These are phyloP conservation scores for Eleusine indica DNA, from an alignment of 176 grass and related monocot species.

Conservation along the genomic window DNA sequence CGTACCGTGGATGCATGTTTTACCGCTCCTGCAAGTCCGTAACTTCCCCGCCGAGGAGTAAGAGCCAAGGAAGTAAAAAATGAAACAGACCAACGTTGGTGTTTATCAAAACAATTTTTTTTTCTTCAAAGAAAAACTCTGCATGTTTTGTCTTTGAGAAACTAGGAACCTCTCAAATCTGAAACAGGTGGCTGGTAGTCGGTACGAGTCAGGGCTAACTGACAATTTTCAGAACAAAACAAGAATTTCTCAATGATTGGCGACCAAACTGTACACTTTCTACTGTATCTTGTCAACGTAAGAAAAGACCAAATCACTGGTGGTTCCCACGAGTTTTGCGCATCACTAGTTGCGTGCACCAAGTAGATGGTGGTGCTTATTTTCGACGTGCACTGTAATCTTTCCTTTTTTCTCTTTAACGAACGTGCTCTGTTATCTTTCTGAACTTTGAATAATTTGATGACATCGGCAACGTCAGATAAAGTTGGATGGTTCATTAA, in stretches of 20 bases:
- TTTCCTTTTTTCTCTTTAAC: background rate
- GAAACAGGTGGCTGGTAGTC: background rate
- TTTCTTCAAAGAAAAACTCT: background rate
- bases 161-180: background rate
- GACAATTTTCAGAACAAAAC: constrained; percentile 2
- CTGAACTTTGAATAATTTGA: background rate
- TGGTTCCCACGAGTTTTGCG: background rate
- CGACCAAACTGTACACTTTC: constrained; percentile 5
- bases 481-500: background rate
- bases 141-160: background rate
- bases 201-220: background rate
- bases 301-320: constrained; percentile 37
- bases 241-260: background rate
- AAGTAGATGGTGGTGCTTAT: background rate
- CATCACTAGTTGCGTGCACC: background rate
- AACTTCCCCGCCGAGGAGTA: constrained; percentile 29
- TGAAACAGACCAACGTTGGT: background rate
- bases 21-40: background rate
- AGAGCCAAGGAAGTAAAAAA: background rate
- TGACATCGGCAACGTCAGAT: background rate
- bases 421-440: background rate
- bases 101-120: background rate
- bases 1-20: background rate
- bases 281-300: constrained; percentile 3
- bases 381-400: background rate